Conservation (phyloP, 148 eudicot genomes). For the Chenopodium formosanum region DNA sequence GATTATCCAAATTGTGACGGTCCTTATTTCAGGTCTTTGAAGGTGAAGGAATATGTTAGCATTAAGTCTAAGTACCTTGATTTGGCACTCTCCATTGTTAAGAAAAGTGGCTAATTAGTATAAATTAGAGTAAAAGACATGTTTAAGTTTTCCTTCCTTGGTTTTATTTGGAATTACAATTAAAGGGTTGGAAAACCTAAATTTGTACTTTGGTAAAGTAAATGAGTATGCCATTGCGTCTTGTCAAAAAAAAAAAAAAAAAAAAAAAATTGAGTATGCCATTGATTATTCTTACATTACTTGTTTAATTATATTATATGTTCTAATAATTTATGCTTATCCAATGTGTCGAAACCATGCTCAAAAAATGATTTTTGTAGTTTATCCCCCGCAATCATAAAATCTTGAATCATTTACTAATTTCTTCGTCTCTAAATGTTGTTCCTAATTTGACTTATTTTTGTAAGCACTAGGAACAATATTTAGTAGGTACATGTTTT, state of each 20-base stretch:
- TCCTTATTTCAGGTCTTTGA: conserved; percentile 37
- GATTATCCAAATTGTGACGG: conserved; percentile 22
- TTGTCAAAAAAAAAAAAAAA: no score
- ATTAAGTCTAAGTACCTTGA: conserved; percentile 45
- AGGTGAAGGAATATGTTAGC: conserved; percentile 48
- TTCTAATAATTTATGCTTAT: not conserved
- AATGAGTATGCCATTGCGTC: not conserved
- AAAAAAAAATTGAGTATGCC: not conserved
- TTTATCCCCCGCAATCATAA: no score
- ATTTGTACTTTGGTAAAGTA: not conserved
- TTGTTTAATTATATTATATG: not conserved
- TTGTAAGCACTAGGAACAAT: no score
- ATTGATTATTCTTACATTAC: not conserved
- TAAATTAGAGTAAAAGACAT: no score
- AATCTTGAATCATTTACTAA: no score
- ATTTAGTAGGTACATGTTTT: no score
- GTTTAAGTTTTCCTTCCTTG: no score
- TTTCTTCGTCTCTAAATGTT: no score
- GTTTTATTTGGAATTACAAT: no score
- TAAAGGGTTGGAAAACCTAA: not conserved
- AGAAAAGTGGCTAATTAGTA: not conserved
- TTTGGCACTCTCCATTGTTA: conserved; percentile 36
- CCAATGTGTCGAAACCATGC: not conserved
- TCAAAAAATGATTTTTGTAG: no score
- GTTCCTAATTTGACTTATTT: no score